Base-by-base conservation (phyloP, 2,329 filamentous ascomycete species). In the Talaromyces sp. region DNA sequence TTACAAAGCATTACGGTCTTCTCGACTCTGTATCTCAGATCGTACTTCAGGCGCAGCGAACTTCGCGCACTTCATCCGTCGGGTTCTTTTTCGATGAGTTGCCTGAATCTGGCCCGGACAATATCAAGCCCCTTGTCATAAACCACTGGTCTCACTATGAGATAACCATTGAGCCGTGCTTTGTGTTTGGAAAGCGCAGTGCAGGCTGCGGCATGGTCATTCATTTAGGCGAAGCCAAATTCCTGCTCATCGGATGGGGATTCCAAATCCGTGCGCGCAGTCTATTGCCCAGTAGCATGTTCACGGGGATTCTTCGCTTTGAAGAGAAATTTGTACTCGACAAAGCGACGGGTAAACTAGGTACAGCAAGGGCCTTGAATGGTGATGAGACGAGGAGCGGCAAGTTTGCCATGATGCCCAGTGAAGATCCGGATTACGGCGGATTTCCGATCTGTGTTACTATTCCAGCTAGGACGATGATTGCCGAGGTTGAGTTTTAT, bases 401-500 rank as follows among this genome's bases (percentile, higher is more conserved):
- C 1, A 71, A 72, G 54, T 80, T 77, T 55, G 67, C 77, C 18
- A 82, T 85, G 65, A 86, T 86, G 84, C 84, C 82, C 0, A 83
- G 79, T 61, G 80, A 84, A 36, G 75, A 83, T 36, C 82, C 82
- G 0, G 82, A 85, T 63, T 85, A 85, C 67, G 83, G 83, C 1
- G 81, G 80, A 0, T 85, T 85, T 61, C 82, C 82, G 0, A 85
- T 85, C 34, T 78, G 78, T 30, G 78, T 85, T 1, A 85, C 82
- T 0, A 80, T 85, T 34, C 83, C 82, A 1, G 81, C 82, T 0
- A 70, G 77, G 59, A 85, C 83, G 2, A 77, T 74, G 52, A 79
- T 83, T 63, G 79, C 60, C 12, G 60, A 61, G 34, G 56, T 61
- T n/a, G 60, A 57, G 55, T 57, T 57, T 40, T 61, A 61, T 53